phyloP scores from a whole-genome alignment of 768 basidiomycete species.

The Hebeloma cylindrosporum region DNA sequence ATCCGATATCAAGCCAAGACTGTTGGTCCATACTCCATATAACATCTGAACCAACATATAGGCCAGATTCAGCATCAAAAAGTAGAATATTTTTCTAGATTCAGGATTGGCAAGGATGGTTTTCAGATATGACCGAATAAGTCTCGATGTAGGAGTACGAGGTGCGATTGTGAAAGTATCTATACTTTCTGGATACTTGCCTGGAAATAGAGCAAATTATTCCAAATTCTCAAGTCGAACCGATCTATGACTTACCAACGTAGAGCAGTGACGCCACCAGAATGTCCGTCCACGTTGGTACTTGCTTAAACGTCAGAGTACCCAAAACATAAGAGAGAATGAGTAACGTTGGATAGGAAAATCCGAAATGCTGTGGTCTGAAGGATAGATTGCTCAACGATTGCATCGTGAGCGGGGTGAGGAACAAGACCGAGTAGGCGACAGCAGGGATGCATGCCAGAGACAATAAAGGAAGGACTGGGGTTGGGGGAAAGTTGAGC shows the following conservation, averaged over 20 bases:
- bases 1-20: constrained; percentile 93
- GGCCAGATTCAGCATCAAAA: constrained; percentile 88
- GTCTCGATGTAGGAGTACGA: constrained; percentile 53
- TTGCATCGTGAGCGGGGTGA: constrained; percentile 50
- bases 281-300: constrained; percentile 58
- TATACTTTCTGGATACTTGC: constrained; percentile 50
- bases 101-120: constrained; percentile 90
- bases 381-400: constrained; percentile 49
- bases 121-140: constrained; percentile 75
- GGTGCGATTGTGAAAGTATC: constrained; percentile 43
- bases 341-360: constrained; percentile 57
- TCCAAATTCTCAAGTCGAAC: not conserved
- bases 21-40: constrained; percentile 98
- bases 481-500: constrained; percentile 52
- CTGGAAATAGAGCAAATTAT: constrained; percentile 34
- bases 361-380: constrained; percentile 52
- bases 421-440: constrained; percentile 60
- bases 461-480: constrained; percentile 55
- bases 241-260: constrained; percentile 45
- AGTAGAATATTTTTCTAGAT: constrained; percentile 95
- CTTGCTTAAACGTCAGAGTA: constrained; percentile 61
- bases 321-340: constrained; percentile 55
- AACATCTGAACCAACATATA: constrained; percentile 98
- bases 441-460: constrained; percentile 61
- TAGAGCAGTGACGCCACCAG: constrained; percentile 58